These are phyloP conservation scores for Amylocystis lapponica DNA, from an alignment of 768 basidiomycete genomes.

Conservation along the genomic window DNA sequence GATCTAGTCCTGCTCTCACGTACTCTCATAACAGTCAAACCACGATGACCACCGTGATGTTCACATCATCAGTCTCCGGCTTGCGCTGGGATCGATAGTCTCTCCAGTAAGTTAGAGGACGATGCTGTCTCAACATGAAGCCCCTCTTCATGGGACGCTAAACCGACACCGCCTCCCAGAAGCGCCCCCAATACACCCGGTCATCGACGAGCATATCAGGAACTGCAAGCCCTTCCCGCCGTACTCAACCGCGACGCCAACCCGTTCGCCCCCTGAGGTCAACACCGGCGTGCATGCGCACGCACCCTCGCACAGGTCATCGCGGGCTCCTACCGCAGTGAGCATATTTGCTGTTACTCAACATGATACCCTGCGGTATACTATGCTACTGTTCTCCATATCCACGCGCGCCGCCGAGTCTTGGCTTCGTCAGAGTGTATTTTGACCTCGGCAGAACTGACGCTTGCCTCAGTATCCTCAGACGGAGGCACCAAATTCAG, in stretches of 20 bases:
- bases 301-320: conserved; percentile 6
- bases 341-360: neutral
- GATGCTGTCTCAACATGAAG: too few relatives aligned
- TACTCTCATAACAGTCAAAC: too few relatives aligned
- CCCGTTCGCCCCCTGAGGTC: neutral
- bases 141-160: too few relatives aligned
- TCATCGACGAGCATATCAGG: conserved; percentile 15
- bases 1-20: too few relatives aligned
- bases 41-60: conserved; percentile 25
- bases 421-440: neutral
- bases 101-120: conserved; percentile 55
- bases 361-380: too few relatives aligned
- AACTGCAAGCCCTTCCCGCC: conserved; percentile 18
- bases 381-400: too few relatives aligned
- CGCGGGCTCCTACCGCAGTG: conserved; percentile 7
- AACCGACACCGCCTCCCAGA: conserved; percentile 13
- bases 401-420: too few relatives aligned
- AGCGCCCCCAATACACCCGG: conserved; percentile 16
- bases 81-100: conserved; percentile 56
- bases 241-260: conserved; percentile 2
- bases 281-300: conserved; percentile 6
- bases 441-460: too few relatives aligned
- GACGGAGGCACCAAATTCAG: too few relatives aligned
- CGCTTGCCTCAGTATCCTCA: too few relatives aligned
- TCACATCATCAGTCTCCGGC: conserved; percentile 33